A percentile compares a stretch with the other conserved stretches of the same genome.
Evolutionary conservation across 2,329 filamentous ascomycete species (phyloP).

Genomic region (Alternaria tenuissima): DNA sequence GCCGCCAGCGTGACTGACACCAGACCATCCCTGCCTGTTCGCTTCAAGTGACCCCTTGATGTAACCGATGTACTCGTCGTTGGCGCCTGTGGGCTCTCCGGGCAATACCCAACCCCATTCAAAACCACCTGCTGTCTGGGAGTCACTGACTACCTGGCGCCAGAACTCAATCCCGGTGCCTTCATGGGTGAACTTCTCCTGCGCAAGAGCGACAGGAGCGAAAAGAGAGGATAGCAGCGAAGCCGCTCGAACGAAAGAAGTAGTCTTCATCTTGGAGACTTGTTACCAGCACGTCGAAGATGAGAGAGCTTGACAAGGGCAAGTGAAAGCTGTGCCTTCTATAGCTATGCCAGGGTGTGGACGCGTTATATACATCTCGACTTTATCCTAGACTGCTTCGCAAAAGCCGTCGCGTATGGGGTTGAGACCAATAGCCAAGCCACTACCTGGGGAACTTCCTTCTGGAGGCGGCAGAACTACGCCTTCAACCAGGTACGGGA

Average conservation of each 20-base stretch:
- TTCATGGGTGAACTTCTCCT: conserved; percentile 42
- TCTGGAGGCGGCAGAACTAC: conserved; percentile 25
- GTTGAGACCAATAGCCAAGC: conserved; percentile 32
- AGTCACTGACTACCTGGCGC: conserved; percentile 33
- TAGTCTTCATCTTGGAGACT: conserved; percentile 45
- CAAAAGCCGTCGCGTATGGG: conserved; percentile 21
- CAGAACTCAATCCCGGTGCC: conserved; percentile 45
- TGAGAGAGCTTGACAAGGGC: conserved; percentile 29
- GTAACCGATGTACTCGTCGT: conserved; percentile 51
- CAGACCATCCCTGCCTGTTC: conserved; percentile 47
- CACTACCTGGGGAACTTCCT: conserved; percentile 28
- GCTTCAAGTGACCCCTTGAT: conserved; percentile 42
- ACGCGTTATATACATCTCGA: conserved; percentile 41
- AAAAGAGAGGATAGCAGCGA: conserved; percentile 50
- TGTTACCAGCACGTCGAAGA: conserved; percentile 29
- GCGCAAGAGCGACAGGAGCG: conserved; percentile 38
- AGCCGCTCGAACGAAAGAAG: conserved; percentile 44
- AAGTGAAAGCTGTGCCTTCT: conserved; percentile 33
- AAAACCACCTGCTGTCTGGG: conserved; percentile 45
- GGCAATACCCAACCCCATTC: conserved; percentile 49
- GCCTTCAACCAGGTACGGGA: conserved; percentile 41
- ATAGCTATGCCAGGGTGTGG: conserved; percentile 30
- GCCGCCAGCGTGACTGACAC: conserved; percentile 47
- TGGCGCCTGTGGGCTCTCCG: conserved; percentile 25
- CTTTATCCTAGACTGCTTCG: conserved; percentile 32